These are phyloP conservation scores for Pugionium dolabratum DNA, from an alignment of 345 rosid genomes.

Conservation along the genomic window DNA sequence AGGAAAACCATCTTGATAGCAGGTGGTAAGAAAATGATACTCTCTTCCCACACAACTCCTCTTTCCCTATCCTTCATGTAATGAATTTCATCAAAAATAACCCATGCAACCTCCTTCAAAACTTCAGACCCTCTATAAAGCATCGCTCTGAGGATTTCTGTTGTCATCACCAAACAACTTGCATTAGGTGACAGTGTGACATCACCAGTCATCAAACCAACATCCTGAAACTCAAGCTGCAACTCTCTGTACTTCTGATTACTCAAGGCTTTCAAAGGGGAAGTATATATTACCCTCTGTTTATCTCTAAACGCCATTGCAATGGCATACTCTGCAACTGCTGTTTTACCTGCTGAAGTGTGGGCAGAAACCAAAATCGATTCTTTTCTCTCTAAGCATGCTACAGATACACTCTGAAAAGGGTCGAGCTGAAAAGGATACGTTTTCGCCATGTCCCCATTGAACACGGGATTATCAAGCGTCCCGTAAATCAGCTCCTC, in stretches of 20 bases:
- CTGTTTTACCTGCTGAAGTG: slow-evolving; percentile 98
- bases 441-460: slow-evolving; percentile 80
- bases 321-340: slow-evolving; percentile 96
- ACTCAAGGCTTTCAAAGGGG: slow-evolving; percentile 96
- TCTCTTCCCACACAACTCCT: slow-evolving; percentile 99
- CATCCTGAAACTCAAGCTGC: slow-evolving; percentile 89
- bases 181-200: slow-evolving; percentile 96
- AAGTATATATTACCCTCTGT: slow-evolving; percentile 93
- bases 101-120: slow-evolving; percentile 98
- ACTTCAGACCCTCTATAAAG: slow-evolving; percentile 93
- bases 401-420: slow-evolving; percentile 81
- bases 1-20: slow-evolving; percentile 98
- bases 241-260: slow-evolving; percentile 97
- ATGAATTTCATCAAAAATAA: slow-evolving; percentile 95
- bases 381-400: slow-evolving; percentile 90
- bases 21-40: slow-evolving; percentile 90
- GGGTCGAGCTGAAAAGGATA: slow-evolving; percentile 83
- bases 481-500: slow-evolving; percentile 67
- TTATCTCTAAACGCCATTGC: slow-evolving; percentile 97
- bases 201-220: slow-evolving; percentile 99
- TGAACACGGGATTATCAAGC: slow-evolving; percentile 67
- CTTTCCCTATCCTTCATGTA: slow-evolving; percentile 98
- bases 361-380: slow-evolving; percentile 96
- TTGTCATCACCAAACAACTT: slow-evolving; percentile 94
- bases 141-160: slow-evolving; percentile 97